Percentiles rank a stretch among this genome's conserved stretches.
These are phyloP conservation scores for Fraxinus angustifolia DNA, from an alignment of 305 asterid genomes.

Conservation along the genomic window DNA sequence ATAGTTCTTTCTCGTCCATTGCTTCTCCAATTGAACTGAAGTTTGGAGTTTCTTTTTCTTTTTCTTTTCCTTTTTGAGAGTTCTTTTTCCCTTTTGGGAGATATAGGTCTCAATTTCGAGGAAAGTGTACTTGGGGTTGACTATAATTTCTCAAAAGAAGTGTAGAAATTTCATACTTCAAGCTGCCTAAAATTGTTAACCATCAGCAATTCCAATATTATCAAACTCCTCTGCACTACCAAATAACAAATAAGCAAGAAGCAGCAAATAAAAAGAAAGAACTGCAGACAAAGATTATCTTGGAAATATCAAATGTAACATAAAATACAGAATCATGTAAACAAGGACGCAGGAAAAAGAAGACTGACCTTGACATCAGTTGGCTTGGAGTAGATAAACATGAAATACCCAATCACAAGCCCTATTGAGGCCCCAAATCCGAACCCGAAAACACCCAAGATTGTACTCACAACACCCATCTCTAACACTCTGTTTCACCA, in stretches of 20 bases:
- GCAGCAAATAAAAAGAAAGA: background rate
- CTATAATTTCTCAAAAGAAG: background rate
- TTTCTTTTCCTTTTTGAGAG: background rate
- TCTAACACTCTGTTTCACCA: conserved; percentile 12
- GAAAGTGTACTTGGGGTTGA: background rate
- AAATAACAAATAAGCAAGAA: background rate
- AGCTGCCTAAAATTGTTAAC: background rate
- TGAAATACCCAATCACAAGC: conserved; percentile 75
- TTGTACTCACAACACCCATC: conserved; percentile 77
- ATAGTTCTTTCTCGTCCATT: background rate
- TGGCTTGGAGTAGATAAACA: conserved; percentile 70
- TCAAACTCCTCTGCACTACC: background rate
- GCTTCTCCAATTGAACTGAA: background rate
- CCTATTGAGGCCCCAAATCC: conserved; percentile 71
- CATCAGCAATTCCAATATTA: background rate
- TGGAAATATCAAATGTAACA: background rate
- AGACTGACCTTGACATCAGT: conserved; percentile 70
- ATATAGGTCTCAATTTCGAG: background rate
- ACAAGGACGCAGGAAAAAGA: background rate
- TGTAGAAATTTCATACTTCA: background rate
- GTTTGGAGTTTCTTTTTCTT: background rate
- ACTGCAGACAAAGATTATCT: background rate
- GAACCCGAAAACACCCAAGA: conserved; percentile 77
- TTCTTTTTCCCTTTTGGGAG: background rate
- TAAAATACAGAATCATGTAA: background rate